Conservation (phyloP, 331 rosid genomes). For the Acacia pycnantha region DNA sequence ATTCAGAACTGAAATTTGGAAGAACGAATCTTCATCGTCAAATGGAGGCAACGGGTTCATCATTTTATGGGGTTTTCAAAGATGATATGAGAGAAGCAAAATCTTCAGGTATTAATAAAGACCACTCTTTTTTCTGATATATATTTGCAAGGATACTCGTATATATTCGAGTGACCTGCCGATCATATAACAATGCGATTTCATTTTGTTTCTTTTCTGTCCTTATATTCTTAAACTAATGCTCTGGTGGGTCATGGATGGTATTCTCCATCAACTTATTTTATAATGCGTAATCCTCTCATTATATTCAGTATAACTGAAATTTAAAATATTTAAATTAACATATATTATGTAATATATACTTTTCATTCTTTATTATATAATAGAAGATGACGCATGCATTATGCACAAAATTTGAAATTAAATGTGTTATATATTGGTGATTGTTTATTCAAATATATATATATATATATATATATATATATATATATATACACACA, state of each 20-base stretch:
- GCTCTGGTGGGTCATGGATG: conserved; percentile 27
- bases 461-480: too few relatives aligned
- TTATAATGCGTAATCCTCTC: neutral
- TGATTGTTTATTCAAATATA: neutral
- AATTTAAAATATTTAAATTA: neutral
- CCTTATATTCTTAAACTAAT: neutral
- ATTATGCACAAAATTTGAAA: neutral
- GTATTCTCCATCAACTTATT: neutral
- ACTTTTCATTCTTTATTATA: neutral
- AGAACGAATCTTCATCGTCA: too few relatives aligned
- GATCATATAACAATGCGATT: neutral
- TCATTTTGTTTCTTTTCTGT: neutral
- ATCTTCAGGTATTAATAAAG: too few relatives aligned
- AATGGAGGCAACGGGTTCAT: too few relatives aligned
- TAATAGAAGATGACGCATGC: neutral
- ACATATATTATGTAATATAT: neutral
- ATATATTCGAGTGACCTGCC: conserved; percentile 34
- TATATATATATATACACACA: neutral
- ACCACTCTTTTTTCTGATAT: too few relatives aligned
- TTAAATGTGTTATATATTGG: neutral
- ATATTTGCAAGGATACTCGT: conserved; percentile 32
- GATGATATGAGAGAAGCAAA: too few relatives aligned
- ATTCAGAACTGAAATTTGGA: too few relatives aligned
- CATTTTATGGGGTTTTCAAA: too few relatives aligned
- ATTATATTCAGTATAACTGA: neutral